phyloP scores from a whole-genome alignment of 1,139 yeast genomes.

The Waltiozyma sp. region DNA sequence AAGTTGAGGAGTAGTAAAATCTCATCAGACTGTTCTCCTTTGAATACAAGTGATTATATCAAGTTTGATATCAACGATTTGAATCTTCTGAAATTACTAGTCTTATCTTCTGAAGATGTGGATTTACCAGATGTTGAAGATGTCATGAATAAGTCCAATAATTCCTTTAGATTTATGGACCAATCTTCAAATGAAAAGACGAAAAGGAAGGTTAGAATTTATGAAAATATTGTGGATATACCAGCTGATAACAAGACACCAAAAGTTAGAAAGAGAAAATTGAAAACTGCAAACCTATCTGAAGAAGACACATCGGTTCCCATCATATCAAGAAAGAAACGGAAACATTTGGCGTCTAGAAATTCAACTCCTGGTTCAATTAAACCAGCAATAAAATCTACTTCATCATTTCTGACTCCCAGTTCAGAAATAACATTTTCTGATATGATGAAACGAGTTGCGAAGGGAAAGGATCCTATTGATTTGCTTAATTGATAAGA shows the following conservation, averaged over 20 bases:
- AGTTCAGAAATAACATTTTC: background rate
- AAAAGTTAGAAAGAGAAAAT: background rate
- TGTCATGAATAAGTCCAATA: background rate
- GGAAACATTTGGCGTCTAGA: background rate
- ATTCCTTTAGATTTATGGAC: background rate
- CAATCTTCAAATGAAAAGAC: background rate
- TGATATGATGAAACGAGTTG: background rate
- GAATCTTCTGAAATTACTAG: background rate
- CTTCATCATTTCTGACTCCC: background rate
- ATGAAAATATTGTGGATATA: background rate
- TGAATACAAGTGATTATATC: background rate
- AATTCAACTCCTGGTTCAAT: background rate
- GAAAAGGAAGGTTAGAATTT: background rate
- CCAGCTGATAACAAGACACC: background rate
- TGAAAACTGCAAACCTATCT: background rate
- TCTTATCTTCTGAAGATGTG: background rate
- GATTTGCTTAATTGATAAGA: conserved; percentile 3
- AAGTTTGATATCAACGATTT: background rate
- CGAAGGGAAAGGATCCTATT: conserved; percentile 10
- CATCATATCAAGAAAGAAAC: background rate
- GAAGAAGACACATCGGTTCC: background rate
- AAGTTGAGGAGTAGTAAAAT: background rate
- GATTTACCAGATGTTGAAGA: background rate
- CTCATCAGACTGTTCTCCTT: background rate
- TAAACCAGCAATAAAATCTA: background rate